phyloP scores from a whole-genome alignment of 805 yeast species.

The Komagataella kurtzmanii region DNA sequence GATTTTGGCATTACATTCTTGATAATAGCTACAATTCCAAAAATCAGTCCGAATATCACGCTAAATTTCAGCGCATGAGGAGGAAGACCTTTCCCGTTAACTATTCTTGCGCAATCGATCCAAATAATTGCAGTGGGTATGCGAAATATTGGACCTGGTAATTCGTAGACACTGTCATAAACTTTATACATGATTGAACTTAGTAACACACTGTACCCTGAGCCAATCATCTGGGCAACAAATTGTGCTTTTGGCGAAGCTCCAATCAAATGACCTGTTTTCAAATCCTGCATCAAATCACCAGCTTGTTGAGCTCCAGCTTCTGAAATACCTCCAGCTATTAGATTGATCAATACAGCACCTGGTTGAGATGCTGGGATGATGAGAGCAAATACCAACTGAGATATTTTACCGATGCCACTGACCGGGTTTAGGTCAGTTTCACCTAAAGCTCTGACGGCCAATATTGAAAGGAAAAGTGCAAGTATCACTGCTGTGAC shows the following conservation, averaged over 20 bases:
- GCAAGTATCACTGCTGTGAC: constrained; percentile 63
- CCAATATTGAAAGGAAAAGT: constrained; percentile 66
- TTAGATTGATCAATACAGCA: constrained; percentile 68
- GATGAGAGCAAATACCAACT: constrained; percentile 71
- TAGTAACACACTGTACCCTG: constrained; percentile 67
- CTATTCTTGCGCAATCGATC: constrained; percentile 91
- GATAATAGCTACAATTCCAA: constrained; percentile 55
- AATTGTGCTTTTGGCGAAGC: constrained; percentile 93
- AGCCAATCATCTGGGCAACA: constrained; percentile 79
- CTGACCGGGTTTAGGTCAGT: constrained; percentile 95
- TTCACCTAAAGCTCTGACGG: constrained; percentile 91
- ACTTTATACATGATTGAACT: constrained; percentile 74
- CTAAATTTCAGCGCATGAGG: constrained; percentile 55
- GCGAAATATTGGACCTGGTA: constrained; percentile 72
- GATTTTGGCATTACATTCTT: constrained; percentile 39
- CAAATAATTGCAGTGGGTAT: constrained; percentile 94
- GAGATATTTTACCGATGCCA: constrained; percentile 92
- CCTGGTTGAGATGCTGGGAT: constrained; percentile 69
- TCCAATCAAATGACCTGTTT: constrained; percentile 84
- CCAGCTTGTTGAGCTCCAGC: constrained; percentile 99
- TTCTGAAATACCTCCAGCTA: constrained; percentile 95
- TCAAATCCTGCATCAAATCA: constrained; percentile 92
- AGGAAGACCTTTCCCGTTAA: constrained; percentile 85
- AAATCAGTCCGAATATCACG: constrained; percentile 46
- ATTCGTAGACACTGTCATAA: constrained; percentile 70